Base-by-base conservation (phyloP, 805 yeast genomes). In the Suhomyces xylopsoci region DNA sequence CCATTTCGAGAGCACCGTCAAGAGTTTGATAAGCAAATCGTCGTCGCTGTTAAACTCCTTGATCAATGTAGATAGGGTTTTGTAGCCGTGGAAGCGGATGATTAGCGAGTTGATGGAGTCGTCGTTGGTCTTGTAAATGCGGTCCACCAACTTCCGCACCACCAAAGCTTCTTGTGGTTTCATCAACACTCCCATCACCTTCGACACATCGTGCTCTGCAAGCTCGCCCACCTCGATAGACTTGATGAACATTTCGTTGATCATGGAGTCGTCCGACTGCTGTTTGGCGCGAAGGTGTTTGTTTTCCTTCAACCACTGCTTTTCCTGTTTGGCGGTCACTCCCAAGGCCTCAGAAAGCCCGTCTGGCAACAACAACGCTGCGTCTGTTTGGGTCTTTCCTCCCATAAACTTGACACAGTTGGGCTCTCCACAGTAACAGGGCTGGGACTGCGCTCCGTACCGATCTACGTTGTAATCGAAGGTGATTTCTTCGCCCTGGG, bases 361-460 rank as follows among this genome's bases (percentile, higher is more conserved):
- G 56, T 89, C 93, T 2, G 98, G 97, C 48, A 93, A 77, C 52
- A 90, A 72, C 40, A 89, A 79, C 0, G 93, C 93, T 30, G 93
- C 88, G 60, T 91, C 96, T 1, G 98, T 91, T 72, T 94, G 99
- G 2, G 97, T 93, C 69, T 91, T 92, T 47, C 99, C 99, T 58
- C 98, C 99, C 76, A 93, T 82, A 58, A 87, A 86, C 32, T 97
- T 97, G 43, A 90, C 79, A 79, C 99, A 93, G 69, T 90, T 92
- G 26, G 87, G 78, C 58, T 91, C 96, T 3, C 96, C 97, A 73
- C 99, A 93, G 69, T 88, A 88, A 71, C 99, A 93, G 30, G 88
- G 87, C 71, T 94, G 98, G 12, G 96, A 90, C 53, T 85, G 86
- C 1, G 97, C 96, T 28, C 99, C 99, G 67, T 92, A 93, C 57